Evolutionary conservation across 805 yeast species (phyloP).

Genomic region (Kregervanrija pseudodelftensis): DNA sequence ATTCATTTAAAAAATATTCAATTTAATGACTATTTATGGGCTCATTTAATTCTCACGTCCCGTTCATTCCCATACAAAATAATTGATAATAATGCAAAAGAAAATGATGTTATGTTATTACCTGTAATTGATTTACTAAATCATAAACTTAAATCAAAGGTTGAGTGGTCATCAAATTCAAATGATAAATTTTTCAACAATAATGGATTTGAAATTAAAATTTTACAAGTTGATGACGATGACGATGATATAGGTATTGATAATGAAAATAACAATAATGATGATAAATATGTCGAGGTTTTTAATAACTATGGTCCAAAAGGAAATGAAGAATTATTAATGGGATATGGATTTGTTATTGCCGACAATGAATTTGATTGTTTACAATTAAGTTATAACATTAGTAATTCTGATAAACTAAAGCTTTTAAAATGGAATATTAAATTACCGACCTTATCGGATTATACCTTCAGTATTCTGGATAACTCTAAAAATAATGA

Average conservation of each 20-base stretch:
- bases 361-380: conserved; percentile 51
- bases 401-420: neutral
- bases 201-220: conserved; percentile 8
- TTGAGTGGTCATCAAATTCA: conserved; percentile 48
- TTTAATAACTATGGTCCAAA: conserved; percentile 84
- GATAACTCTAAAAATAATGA: conserved; percentile 2
- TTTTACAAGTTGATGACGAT: conserved; percentile 5
- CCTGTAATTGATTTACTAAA: conserved; percentile 79
- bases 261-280: neutral
- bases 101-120: conserved; percentile 43
- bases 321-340: conserved; percentile 73
- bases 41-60: conserved; percentile 62
- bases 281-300: conserved; percentile 38
- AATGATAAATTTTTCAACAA: conserved; percentile 3
- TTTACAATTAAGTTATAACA: conserved; percentile 51
- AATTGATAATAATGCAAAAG: conserved; percentile 22
- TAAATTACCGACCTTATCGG: conserved; percentile 19
- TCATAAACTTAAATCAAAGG: conserved; percentile 55
- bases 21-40: conserved; percentile 68
- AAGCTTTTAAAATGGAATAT: conserved; percentile 15
- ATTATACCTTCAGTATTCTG: conserved; percentile 22
- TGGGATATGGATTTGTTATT: conserved; percentile 76
- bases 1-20: neutral
- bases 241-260: neutral
- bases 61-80: conserved; percentile 75